Evolutionary conservation across 2,329 filamentous ascomycete genomes (phyloP), one percentile per base, ranked within the genome.

Genomic region (Pseudogymnoascus sp.): DNA sequence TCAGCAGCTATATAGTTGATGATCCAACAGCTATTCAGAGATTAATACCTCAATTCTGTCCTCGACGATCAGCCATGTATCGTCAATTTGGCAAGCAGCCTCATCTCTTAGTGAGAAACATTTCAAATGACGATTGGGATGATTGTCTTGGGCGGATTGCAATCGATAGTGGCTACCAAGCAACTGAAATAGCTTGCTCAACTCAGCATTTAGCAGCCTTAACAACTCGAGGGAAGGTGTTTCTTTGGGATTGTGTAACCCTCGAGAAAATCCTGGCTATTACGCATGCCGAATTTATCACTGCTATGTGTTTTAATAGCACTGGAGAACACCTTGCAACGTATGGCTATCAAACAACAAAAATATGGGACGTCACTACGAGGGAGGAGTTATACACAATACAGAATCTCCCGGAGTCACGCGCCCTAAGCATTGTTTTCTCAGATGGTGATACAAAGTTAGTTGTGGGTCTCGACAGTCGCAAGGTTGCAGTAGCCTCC

Each of bases 1-100:
- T 77, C 64, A 72, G 73, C 2, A 47, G 12, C 5, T 65, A 67
- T 40, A 61, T 77, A 10, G 34, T 63, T 0, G 39, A 61, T 34
- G 64, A 69, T 6, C 75, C 76, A 0, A 66, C 71, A 5, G 63
- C 72, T 0, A 77, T 79, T 36, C 75, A 77, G 64, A 73, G 74
- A 47, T 65, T 70, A 2, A 73, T 79, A 7, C 74, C 76, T 1
- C 74, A 75, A 1, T 73, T 79, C 42, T 78, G 76, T 64, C 76
- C 77, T 0, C 37, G 62, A 6, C 67, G 69, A 18, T 77, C 77
- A 6, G 66, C 70, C 2, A 73, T 77, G 3, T 71, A 73, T 62
- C 67, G 71, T 57, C 68, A 71, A 8, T 77, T 77, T 64, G 68
- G 69, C 1, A 63, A 68, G n/a, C 54, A 59, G 6, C 8, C 26